phyloP scores from a whole-genome alignment of 257 asterid genomes.

The Echium plantagineum region DNA sequence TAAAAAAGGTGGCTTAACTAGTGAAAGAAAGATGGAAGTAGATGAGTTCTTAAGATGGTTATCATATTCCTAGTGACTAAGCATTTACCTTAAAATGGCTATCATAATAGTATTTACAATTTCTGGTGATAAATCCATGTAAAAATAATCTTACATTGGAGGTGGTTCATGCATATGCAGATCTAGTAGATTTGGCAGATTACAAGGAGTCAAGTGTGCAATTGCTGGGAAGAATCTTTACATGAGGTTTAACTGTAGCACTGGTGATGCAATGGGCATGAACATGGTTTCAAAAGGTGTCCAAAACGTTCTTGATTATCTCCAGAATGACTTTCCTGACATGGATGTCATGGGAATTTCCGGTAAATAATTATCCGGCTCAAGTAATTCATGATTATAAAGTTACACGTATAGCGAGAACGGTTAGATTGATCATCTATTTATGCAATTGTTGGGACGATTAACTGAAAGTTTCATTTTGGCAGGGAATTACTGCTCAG shows the following conservation, averaged over 20 bases:
- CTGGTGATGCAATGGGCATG: slow-evolving; percentile 62
- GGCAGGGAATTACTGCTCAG: slow-evolving; percentile 40
- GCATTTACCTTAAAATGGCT: no score
- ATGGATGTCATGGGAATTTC: slow-evolving; percentile 49
- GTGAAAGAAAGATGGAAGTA: no score
- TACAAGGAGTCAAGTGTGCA: slow-evolving; percentile 35
- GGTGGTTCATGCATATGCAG: slow-evolving; percentile 15
- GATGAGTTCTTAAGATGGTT: no score
- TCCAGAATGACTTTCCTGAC: slow-evolving; percentile 35
- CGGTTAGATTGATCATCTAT: no score
- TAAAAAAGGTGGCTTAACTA: no score
- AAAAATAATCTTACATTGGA: neutral
- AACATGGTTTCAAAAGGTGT: slow-evolving; percentile 56
- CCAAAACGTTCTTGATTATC: slow-evolving; percentile 36
- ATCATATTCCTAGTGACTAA: no score
- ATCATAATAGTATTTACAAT: no score
- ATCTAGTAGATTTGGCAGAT: slow-evolving; percentile 42
- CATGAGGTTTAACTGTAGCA: slow-evolving; percentile 38
- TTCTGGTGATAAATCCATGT: neutral
- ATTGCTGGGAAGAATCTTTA: slow-evolving; percentile 44
- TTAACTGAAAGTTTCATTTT: neutral
- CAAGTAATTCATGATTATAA: neutral
- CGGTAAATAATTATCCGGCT: slow-evolving; percentile 16
- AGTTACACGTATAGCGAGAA: neutral
- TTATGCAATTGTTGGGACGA: neutral